These are phyloP conservation scores for Ophiostoma pallidulum DNA, from an alignment of 2,329 filamentous ascomycete genomes.

Conservation along the genomic window DNA sequence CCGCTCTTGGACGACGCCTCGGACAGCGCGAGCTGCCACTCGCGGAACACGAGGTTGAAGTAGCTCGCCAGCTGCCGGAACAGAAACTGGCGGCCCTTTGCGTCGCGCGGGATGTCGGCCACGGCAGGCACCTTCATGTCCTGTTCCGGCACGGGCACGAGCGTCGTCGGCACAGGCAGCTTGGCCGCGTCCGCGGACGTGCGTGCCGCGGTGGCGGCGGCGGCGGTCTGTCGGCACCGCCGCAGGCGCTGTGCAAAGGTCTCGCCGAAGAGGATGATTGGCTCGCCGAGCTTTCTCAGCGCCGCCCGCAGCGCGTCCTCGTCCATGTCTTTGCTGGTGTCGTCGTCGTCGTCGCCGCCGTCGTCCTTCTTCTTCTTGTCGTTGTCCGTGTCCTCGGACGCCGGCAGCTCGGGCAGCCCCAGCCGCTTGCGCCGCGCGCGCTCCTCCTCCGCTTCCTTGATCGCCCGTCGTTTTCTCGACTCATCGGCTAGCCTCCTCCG, in stretches of 20 bases:
- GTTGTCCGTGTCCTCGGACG: conserved; percentile 27
- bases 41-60: conserved; percentile 88
- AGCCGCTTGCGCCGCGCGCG: conserved; percentile 62
- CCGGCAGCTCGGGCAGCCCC: conserved; percentile 65
- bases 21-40: conserved; percentile 73
- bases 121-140: conserved; percentile 73
- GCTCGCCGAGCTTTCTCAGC: conserved; percentile 64
- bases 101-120: conserved; percentile 42
- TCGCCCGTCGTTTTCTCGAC: conserved; percentile 57
- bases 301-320: conserved; percentile 61
- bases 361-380: conserved; percentile 16
- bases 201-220: conserved; percentile 40
- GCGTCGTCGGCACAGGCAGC: conserved; percentile 78
- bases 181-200: conserved; percentile 1
- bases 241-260: conserved; percentile 57
- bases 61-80: conserved; percentile 87
- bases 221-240: conserved; percentile 58
- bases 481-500: conserved; percentile 72
- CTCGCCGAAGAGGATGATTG: conserved; percentile 72
- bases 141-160: conserved; percentile 69
- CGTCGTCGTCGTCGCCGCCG: conserved; percentile 32
- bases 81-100: conserved; percentile 58
- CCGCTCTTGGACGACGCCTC: conserved; percentile 9
- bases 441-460: conserved; percentile 66
- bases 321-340: conserved; percentile 42